Conservation (phyloP, 78 protist genomes). For the Dictyostelium intermedium region DNA sequence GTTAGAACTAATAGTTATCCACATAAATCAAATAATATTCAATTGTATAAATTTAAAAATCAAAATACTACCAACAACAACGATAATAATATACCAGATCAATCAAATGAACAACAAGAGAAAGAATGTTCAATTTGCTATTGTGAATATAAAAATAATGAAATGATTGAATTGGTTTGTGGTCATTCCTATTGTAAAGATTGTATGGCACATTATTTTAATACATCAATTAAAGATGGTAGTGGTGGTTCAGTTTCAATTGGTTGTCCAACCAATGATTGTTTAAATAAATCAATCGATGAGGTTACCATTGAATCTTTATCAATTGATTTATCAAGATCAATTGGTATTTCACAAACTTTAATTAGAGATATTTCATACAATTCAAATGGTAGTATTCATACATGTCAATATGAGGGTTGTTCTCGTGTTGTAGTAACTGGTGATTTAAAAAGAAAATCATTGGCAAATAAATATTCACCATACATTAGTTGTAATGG, state of each 20-base stretch:
- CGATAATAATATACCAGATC: no score
- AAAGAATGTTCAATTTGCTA: slow-evolving; percentile 52
- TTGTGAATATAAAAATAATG: neutral
- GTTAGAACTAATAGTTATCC: neutral
- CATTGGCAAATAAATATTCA: neutral
- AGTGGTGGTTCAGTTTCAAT: slow-evolving; percentile 14
- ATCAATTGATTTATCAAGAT: neutral
- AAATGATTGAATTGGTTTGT: slow-evolving; percentile 10
- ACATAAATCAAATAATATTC: neutral
- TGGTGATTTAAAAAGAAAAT: neutral
- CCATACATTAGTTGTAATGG: neutral
- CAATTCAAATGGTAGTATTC: neutral
- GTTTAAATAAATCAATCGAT: slow-evolving; percentile 13
- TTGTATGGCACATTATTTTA: neutral
- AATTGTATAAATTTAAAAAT: neutral
- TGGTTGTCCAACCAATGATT: neutral
- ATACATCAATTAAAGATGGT: slow-evolving; percentile 26
- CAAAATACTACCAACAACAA: neutral
- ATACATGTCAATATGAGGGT: neutral
- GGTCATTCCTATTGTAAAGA: slow-evolving; percentile 43
- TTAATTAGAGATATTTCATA: neutral
- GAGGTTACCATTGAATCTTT: slow-evolving; percentile 17
- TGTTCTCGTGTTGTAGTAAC: neutral
- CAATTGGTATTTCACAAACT: neutral
- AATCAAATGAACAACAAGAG: no score